Base-by-base conservation (phyloP, 73 alveolate species). In the Symbiodinium pilosum region DNA sequence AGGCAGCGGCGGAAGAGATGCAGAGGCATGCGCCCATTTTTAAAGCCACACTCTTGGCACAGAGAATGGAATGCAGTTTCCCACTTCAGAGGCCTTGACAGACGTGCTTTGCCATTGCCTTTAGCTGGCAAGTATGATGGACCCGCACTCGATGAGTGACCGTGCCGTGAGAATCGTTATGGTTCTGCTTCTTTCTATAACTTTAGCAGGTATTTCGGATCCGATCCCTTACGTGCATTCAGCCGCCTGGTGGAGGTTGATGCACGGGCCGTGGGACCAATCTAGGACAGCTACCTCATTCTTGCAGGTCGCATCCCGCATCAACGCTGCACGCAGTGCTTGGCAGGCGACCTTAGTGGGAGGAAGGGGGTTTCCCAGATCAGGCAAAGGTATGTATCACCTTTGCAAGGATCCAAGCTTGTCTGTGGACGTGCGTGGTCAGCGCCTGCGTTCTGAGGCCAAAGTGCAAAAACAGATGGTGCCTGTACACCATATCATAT, bases 261-360 rank as follows among this genome's bases (percentile, higher is more conserved):
- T 5, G 89, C 89, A 38, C 34, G 68, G 20, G 20, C n/a, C 54
- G 39, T 36, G 91, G 1, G n/a, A 40, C 68, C 51, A 68, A 36
- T 5, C 26, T n/a, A 38, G 12, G 44, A n/a, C n/a, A 7, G 4
- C 54, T 28, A 9, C 40, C 24, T 3, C 51, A 14, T 52, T 24
- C 16, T 4, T 6, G 43, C 86, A 89, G 95, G 95, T 89, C 36
- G n/a, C 42, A 43, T 89, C 95, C 28, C 87, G 95, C 38, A 64
- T 89, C 95, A 89, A 68, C 43, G 73, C 95, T 12, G 95, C 95
- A 9, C 86, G 95, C 38, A 42, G 39, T 41, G 95, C 95, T 30
- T 89, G 95, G 95, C 95, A 89, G 95, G 95, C 14, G 36, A 38
- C 75, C 8, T 39, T n/a, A 85, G n/a, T 39, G 26, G 34, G 34